Conservation (phyloP, 2,329 filamentous ascomycete genomes). For the Graphiopsis chlorocephala region DNA sequence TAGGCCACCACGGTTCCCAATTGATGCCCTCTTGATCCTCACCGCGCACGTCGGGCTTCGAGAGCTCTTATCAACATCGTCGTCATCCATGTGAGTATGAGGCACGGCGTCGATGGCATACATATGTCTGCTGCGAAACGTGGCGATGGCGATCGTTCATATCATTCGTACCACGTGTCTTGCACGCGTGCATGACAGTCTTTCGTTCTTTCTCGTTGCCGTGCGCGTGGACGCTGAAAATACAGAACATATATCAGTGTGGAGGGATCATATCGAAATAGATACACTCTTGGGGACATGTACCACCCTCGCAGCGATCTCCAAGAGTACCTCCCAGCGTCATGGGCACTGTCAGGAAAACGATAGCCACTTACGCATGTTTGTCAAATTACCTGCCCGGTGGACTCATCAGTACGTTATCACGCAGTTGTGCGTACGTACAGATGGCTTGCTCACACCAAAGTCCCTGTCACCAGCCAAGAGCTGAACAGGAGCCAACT, state of each 20-base stretch:
- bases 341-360: background rate
- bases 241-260: background rate
- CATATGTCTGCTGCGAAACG: background rate
- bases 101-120: background rate
- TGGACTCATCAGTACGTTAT: background rate
- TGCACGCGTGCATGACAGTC: background rate
- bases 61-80: background rate
- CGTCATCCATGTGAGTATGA: background rate
- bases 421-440: background rate
- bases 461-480: background rate
- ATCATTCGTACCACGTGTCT: background rate
- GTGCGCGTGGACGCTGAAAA: background rate
- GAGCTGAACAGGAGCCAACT: background rate
- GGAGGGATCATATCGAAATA: too few species aligned
- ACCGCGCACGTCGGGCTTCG: background rate
- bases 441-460: background rate
- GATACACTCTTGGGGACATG: background rate
- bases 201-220: background rate
- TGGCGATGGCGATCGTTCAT: background rate
- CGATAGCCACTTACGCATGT: background rate
- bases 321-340: background rate
- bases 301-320: background rate
- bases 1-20: slow-evolving; percentile 6
- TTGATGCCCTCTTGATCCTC: background rate
- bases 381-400: background rate